Evolutionary conservation across 805 yeast genomes (phyloP), one percentile per base, ranked within the genome.

Genomic region (Ogataea pignaliae): DNA sequence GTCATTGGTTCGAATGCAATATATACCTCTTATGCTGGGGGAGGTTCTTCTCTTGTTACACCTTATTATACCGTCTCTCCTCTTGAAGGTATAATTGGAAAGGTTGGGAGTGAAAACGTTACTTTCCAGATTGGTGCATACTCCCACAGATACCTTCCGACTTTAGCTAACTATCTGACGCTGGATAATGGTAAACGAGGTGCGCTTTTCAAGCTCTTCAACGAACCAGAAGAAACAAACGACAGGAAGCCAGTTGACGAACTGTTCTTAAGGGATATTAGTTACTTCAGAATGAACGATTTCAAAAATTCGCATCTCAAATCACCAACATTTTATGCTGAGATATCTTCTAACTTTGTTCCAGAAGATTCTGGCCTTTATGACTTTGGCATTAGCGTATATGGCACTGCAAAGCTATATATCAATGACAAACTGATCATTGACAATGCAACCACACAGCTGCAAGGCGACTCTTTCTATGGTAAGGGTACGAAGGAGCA

Each of bases 1-100:
- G 73, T 81, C 15, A 75, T 81, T 53, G 87, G 86, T 8, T 82
- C 83, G 31, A 76, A 74, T 48, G 82, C 78, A 17, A 74, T 68
- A 46, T 59, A 56, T 32, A 63, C 77, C 4, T 69, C 70, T 28
- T 72, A 65, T 50, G 70, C 77, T 15, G 83, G 85, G 43, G 85
- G 85, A 48, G 85, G 85, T 9, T 77, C 82, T 31, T 81, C 83
- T 30, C 64, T 77, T 11, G 18, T 50, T 17, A 40, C n/a, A 16
- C 58, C 64, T 12, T 48, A 51, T 37, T 42, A 47, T 18, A 36
- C 28, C n/a, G 35, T 43, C 9, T 37, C 41, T 21, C 45, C 44
- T 6, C 43, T 30, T 9, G 45, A 43, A 10, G 44, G 48, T 28
- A 28, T 52, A 29, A 31, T 31, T 6, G 50, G 57, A 13, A 46